These are phyloP conservation scores for Aspergillus latus DNA, from an alignment of 2,329 filamentous ascomycete genomes.

Conservation along the genomic window DNA sequence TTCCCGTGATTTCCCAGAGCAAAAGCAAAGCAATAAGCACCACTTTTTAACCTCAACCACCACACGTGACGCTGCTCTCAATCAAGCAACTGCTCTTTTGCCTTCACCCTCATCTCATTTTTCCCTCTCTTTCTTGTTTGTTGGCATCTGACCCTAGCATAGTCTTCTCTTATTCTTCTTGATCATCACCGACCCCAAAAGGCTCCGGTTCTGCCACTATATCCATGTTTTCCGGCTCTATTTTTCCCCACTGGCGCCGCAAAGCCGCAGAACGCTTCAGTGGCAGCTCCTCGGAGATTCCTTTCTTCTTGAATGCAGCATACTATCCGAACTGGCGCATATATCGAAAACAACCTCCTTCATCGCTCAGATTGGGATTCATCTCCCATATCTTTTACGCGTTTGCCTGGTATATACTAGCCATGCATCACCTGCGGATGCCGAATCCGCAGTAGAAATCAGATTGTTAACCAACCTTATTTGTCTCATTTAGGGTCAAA, in stretches of 20 bases:
- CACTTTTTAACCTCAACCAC: not conserved
- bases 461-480: slow-evolving; percentile 25
- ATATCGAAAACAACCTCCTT: slow-evolving; percentile 71
- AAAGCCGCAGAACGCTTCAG: slow-evolving; percentile 27
- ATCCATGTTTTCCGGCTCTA: slow-evolving; percentile 23
- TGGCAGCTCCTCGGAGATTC: slow-evolving; percentile 35
- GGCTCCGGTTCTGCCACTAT: not conserved
- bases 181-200: not conserved
- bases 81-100: slow-evolving; percentile 17
- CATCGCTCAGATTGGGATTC: slow-evolving; percentile 70
- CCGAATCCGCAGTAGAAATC: slow-evolving; percentile 17
- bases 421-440: slow-evolving; percentile 20
- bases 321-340: slow-evolving; percentile 82
- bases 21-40: not conserved
- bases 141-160: slow-evolving; percentile 1
- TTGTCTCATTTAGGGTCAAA: slow-evolving; percentile 55
- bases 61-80: slow-evolving; percentile 25
- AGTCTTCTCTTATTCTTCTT: not conserved
- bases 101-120: not conserved
- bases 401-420: slow-evolving; percentile 60
- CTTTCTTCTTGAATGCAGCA: slow-evolving; percentile 64
- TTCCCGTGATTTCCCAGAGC: not conserved
- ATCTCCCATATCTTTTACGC: slow-evolving; percentile 83
- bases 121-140: slow-evolving; percentile 4
- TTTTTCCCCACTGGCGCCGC: slow-evolving; percentile 28